Base-by-base conservation (phyloP, 352 stramenopile genomes). In the Globisporangium parvum region DNA sequence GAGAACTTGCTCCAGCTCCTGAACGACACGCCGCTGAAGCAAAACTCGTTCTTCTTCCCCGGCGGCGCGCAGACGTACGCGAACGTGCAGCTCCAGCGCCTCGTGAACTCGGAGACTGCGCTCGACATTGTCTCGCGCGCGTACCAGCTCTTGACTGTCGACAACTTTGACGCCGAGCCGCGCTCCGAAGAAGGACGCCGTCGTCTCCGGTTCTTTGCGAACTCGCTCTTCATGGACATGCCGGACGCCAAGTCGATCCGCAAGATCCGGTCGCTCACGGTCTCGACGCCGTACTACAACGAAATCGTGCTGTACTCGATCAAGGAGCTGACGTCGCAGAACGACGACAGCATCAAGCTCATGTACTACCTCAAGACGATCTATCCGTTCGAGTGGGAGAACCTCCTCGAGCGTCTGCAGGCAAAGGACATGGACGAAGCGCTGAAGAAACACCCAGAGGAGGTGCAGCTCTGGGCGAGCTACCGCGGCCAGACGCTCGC, bases 341-440 rank as follows among this genome's bases (percentile, higher is more conserved):
- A 95, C 47, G 85, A 93, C 39, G 85, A 95, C 67, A 95, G 94
- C 59, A 96, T 99, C 48, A 98, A 96, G 40, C 88, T 97, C 18
- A 66, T 99, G 57, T 96, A 98, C 39, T 99, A 99, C 62, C 68
- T 97, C 57, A 78, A 93, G 60, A 95, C 85, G 2, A 93, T 95
- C 24, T 91, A 95, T 48, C 82, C 80, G 8, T 89, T 87, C 50
- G 85, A 95, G 63, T 95, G 79, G 77, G 76, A 90, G 46, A 95
- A 95, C 56, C 54, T 95, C 45, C 62, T 95, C 0, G 85, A 95
- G 51, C 77, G 85, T 24, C 51, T 95, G 11, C 66, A 83, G 45
- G 69, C 62, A 0, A 93, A 93, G 65, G 85, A 95, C 41, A 87
- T 91, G 77, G 71, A 91, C 11, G 83, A 93, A 54, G 85, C 85